Evolutionary conservation across 768 basidiomycete species (phyloP), one percentile per base, ranked within the genome.

Genomic region (Hygrocybe coccinea): DNA sequence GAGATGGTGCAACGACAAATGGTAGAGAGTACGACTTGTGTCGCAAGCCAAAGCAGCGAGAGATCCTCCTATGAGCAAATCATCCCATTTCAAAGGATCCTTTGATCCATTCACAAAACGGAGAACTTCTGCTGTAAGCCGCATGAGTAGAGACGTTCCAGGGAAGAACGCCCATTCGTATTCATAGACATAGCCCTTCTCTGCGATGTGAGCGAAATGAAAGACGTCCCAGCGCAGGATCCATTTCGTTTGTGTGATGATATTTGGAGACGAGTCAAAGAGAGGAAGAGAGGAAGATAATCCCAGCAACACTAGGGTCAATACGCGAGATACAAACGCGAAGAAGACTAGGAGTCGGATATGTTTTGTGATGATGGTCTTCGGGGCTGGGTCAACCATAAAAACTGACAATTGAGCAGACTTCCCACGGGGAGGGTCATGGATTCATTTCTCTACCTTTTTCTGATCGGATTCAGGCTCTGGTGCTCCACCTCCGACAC

Each of bases 161-260:
- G 91, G 88, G 58, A 92, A 79, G 69, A 92, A 98, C 0, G 95
- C 95, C 80, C 89, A 89, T 60, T 90, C 77, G 62, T 95, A 80
- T 65, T 98, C 95, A 65, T 82, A 84, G 25, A 70, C 61, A 60
- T 80, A 80, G 46, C 75, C 80, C 10, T 79, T 56, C 24, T 74
- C 63, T 0, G 91, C 89, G 52, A 91, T 81, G 62, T 80, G 77
- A 5, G 74, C 61, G 67, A 93, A 97, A 69, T 97, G 87, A 60
- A 97, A 79, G 2, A 77, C 76, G 65, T 98, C 95, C 97, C 95
- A 99, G 61, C 93, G 82, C 9, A 93, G 73, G 2, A 84, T 48
- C 39, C 44, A 34, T 43, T 39, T 53, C 19, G 49, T 25, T 4
- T 21, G 49, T 15, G 45, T 44, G 37, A 59, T 44, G 21, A 49